These are phyloP conservation scores for Thelonectria blattea DNA, from an alignment of 2,329 filamentous ascomycete genomes.

Conservation along the genomic window DNA sequence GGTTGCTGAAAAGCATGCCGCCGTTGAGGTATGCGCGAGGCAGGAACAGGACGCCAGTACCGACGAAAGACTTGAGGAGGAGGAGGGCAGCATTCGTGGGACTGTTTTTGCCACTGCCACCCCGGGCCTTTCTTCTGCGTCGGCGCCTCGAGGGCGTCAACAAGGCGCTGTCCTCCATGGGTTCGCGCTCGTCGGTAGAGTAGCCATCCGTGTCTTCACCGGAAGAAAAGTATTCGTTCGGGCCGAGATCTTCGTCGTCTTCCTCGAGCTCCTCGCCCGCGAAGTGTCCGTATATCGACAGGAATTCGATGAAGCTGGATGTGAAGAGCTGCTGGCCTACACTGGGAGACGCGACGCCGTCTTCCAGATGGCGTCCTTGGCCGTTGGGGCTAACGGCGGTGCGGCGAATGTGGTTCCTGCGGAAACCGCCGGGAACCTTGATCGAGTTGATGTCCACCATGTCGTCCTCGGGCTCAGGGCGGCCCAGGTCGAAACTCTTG, in stretches of 20 bases:
- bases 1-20: slow-evolving; percentile 94
- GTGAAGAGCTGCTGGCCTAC: slow-evolving; percentile 67
- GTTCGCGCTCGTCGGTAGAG: slow-evolving; percentile 73
- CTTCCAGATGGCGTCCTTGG: slow-evolving; percentile 42
- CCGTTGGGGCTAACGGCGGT: slow-evolving; percentile 67
- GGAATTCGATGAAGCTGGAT: slow-evolving; percentile 92
- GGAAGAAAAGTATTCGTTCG: slow-evolving; percentile 91
- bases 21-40: slow-evolving; percentile 94
- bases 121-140: slow-evolving; percentile 77
- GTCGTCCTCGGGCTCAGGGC: slow-evolving; percentile 80
- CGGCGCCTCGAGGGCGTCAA: slow-evolving; percentile 77
- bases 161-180: slow-evolving; percentile 87
- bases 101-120: slow-evolving; percentile 76
- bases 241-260: slow-evolving; percentile 86
- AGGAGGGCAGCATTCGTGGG: slow-evolving; percentile 82
- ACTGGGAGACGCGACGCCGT: slow-evolving; percentile 43
- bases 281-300: slow-evolving; percentile 96
- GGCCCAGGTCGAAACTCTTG: slow-evolving; percentile 82
- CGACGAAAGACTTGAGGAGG: slow-evolving; percentile 96
- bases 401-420: slow-evolving; percentile 85
- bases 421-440: slow-evolving; percentile 90
- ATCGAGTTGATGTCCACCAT: slow-evolving; percentile 87
- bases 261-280: slow-evolving; percentile 96
- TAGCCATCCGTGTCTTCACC: slow-evolving; percentile 71
- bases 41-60: slow-evolving; percentile 92